Evolutionary conservation across 108 stramenopile genomes (phyloP).

Genomic region (Cyclotella kingstonii): DNA sequence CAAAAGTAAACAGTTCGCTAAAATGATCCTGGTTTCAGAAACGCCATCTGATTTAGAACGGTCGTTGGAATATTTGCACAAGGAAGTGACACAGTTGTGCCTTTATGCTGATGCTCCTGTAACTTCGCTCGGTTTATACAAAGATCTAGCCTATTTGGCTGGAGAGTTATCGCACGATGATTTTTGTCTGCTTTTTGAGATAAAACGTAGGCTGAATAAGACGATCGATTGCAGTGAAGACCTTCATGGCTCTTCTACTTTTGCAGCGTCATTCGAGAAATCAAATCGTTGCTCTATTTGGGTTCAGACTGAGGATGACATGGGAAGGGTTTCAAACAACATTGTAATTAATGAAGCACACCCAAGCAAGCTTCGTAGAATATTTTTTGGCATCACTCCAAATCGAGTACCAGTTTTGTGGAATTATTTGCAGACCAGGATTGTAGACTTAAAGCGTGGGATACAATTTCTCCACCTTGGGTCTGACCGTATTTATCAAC

Average conservation of each 20-base stretch:
- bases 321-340: constrained; percentile 62
- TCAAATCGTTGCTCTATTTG: constrained; percentile 73
- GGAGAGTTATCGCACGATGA: constrained; percentile 64
- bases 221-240: constrained; percentile 54
- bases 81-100: constrained; percentile 51
- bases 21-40: constrained; percentile 53
- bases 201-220: constrained; percentile 10
- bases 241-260: constrained; percentile 51
- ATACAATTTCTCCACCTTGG: constrained; percentile 76
- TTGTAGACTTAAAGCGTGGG: constrained; percentile 60
- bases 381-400: constrained; percentile 77
- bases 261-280: constrained; percentile 70
- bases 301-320: constrained; percentile 77
- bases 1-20: constrained; percentile 80
- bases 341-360: constrained; percentile 51
- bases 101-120: constrained; percentile 51
- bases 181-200: constrained; percentile 52
- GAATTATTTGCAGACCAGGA: constrained; percentile 49
- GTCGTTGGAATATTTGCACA: constrained; percentile 24
- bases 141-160: constrained; percentile 66
- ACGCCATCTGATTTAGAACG: constrained; percentile 49
- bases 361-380: constrained; percentile 52
- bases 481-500: constrained; percentile 64
- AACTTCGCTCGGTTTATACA: constrained; percentile 48
- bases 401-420: constrained; percentile 54